Conservation (phyloP, 1,139 yeast genomes). For the Geotrichum aggregatum region DNA sequence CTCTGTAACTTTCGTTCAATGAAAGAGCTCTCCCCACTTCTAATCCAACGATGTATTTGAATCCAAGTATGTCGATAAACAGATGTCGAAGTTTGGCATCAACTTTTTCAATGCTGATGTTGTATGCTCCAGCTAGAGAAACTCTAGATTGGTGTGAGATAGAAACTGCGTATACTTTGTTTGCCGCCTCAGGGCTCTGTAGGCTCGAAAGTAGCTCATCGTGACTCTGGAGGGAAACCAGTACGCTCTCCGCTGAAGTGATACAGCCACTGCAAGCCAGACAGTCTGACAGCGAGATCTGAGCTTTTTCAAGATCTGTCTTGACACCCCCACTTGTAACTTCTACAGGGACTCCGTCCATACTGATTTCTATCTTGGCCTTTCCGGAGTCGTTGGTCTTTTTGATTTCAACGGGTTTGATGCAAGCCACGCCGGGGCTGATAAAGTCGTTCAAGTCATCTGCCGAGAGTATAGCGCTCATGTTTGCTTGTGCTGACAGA, state of each 20-base stretch:
- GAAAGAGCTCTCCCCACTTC: constrained; percentile 75
- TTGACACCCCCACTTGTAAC: constrained; percentile 58
- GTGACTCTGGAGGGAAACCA: constrained; percentile 87
- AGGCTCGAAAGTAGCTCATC: constrained; percentile 66
- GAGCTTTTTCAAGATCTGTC: constrained; percentile 66
- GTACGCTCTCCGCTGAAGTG: constrained; percentile 90
- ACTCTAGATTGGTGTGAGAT: constrained; percentile 84
- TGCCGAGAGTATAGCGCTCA: constrained; percentile 85
- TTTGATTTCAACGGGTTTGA: constrained; percentile 67
- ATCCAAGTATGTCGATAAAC: constrained; percentile 60
- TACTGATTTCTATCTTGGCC: constrained; percentile 64
- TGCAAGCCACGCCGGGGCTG: constrained; percentile 90
- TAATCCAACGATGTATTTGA: constrained; percentile 74
- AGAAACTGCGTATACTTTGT: constrained; percentile 62
- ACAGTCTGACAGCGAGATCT: constrained; percentile 86
- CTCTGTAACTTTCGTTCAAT: constrained; percentile 55
- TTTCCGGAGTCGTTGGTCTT: constrained; percentile 37
- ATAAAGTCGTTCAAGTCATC: constrained; percentile 93
- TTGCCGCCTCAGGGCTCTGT: constrained; percentile 33
- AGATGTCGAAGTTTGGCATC: constrained; percentile 61
- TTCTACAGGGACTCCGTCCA: constrained; percentile 65
- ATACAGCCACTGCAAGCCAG: constrained; percentile 96
- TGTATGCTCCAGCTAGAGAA: constrained; percentile 69
- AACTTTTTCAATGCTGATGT: constrained; percentile 49
- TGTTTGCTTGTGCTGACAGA: constrained; percentile 30